Base-by-base conservation (phyloP, 2,329 filamentous ascomycete species). In the Rachicladosporium sp. region DNA sequence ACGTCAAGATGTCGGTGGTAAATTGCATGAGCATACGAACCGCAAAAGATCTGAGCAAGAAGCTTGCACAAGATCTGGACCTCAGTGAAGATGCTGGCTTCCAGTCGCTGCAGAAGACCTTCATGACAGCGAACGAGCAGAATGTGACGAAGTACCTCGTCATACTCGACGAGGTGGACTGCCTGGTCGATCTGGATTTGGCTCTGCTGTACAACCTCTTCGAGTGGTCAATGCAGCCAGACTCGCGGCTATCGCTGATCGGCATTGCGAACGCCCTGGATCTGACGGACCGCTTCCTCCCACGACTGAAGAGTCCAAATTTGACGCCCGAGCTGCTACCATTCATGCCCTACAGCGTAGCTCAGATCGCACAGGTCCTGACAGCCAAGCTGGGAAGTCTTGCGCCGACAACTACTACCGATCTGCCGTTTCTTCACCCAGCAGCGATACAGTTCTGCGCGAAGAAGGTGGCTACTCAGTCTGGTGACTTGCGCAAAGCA, bases 21-120 rank as follows among this genome's bases (percentile, higher is more conserved):
- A 98, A 98, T 59, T 98, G 91, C 63, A 95, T 95, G 79, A 94
- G 88, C 62, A 79, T 95, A 62, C 93, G 91, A 55, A 85, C 78
- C 29, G 84, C 87, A 2, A 79, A 78, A 48, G 88, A 95, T 56
- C 71, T 98, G 13, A 93, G 93, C 61, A 72, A 73, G 46, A 88
- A 80, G 12, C 67, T 98, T 11, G 64, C 89, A 9, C 78, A 84
- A 48, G 72, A 74, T 40, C 75, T 89, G 32, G 71, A 71, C 9
- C 69, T 78, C 40, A 69, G 72, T 27, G 60, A 64, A 11, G 73
- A 80, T 44, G 76, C 83, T 36, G 80, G 82, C 29, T 73, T 80
- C 40, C 70, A 76, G 4, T 70, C 73, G 29, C 64, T 96, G 32
- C 78, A 82, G 55, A 69, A 70, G 27, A 70, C 86, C 40, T 89